Conservation (phyloP, 2,329 filamentous ascomycete genomes). For the Ustulina deusta region DNA sequence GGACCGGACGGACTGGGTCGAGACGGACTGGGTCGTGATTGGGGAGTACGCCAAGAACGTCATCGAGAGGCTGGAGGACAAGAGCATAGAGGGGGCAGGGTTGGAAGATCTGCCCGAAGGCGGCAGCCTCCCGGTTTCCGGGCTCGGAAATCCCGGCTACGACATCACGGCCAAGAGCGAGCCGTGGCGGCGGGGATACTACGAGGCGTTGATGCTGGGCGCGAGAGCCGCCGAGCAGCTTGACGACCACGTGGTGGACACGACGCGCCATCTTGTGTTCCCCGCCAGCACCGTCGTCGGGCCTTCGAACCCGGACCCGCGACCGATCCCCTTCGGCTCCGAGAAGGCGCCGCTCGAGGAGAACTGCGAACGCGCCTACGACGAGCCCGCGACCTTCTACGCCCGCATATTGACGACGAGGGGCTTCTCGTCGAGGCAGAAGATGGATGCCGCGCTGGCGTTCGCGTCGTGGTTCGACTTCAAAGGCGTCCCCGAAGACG, state of each 20-base stretch:
- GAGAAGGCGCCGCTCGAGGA: slow-evolving; percentile 76
- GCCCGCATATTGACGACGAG: slow-evolving; percentile 82
- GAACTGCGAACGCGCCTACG: slow-evolving; percentile 77
- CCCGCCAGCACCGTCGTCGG: slow-evolving; percentile 80
- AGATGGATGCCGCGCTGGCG: slow-evolving; percentile 81
- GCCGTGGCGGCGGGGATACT: slow-evolving; percentile 88
- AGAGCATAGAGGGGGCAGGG: slow-evolving; percentile 74
- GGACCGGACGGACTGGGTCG: slow-evolving; percentile 63
- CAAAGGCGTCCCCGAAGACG: slow-evolving; percentile 73
- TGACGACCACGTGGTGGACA: slow-evolving; percentile 82
- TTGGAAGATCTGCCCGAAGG: slow-evolving; percentile 68
- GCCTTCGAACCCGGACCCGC: slow-evolving; percentile 84
- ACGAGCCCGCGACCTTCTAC: slow-evolving; percentile 81
- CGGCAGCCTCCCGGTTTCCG: slow-evolving; percentile 65
- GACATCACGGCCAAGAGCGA: slow-evolving; percentile 83
- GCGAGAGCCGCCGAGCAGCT: slow-evolving; percentile 83
- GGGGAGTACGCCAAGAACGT: slow-evolving; percentile 70
- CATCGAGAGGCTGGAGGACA: slow-evolving; percentile 76
- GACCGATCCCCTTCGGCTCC: slow-evolving; percentile 74
- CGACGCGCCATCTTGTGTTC: slow-evolving; percentile 73
- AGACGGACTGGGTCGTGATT: slow-evolving; percentile 77
- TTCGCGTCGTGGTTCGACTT: slow-evolving; percentile 89
- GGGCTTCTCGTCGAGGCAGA: slow-evolving; percentile 83
- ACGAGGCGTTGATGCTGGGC: slow-evolving; percentile 81
- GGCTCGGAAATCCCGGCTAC: slow-evolving; percentile 65